Evolutionary conservation across 1,139 yeast genomes (phyloP), one percentile per base, ranked within the genome.

Genomic region (Pichia cactophila): DNA sequence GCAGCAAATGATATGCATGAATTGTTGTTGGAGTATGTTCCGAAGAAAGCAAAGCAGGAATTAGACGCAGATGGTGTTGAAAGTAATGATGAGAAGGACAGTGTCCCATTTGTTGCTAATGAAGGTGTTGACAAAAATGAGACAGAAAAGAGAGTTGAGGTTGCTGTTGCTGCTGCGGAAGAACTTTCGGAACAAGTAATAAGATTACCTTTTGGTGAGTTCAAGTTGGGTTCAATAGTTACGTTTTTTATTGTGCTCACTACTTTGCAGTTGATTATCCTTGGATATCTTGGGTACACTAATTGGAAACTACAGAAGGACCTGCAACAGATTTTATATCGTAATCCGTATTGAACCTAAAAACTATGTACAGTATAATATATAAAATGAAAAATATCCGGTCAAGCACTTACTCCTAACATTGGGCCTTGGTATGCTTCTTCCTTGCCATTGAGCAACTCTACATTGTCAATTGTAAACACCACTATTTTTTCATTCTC

Each of bases 401-500:
- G 7, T 12, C 16, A 43, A 16, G 41, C n/a, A 23, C 41, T 23
- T 3, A n/a, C 26, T 12, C 42, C 41, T 50, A 17, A 54, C 53
- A 37, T 29, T 37, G 17, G 62, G 3, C 28, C 41, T 23, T 38
- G 41, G 23, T 47, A 41, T 49, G 49, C 38, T 52, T 48, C 44
- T 28, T 64, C 65, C 36, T 66, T 65, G 44, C 64, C 63, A 49
- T 81, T 85, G 46, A 82, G 68, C 53, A 86, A 74, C 59, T 86
- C 87, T 51, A 88, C 75, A 60, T 86, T 80, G 56, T 87, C 95
- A 43, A 88, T 74, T 1, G 89, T 83, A 62, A 87, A 92, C n/a
- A 81, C 86, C 33, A 73, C 50, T 26, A 88, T 78, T 53, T 71
- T 62, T 48, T 78, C 74, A 64, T 86, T 83, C 33, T 72, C 71